Base-by-base conservation (phyloP, 768 basidiomycete genomes). In the Dentipellis fragilis region DNA sequence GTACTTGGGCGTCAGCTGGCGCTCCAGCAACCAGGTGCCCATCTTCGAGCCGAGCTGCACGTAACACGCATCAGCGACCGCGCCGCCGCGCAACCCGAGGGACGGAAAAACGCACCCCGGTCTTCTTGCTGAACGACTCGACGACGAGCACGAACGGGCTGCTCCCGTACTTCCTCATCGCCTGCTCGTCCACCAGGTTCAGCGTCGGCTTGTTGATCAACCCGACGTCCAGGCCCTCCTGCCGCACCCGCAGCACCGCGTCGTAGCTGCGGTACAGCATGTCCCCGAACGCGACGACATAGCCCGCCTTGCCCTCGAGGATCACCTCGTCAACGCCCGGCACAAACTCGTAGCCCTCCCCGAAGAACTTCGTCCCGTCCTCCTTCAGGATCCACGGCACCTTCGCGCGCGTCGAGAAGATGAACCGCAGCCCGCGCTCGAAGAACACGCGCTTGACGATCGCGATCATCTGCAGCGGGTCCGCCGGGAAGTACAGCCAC, bases 381-480 rank as follows among this genome's bases (percentile, higher is more conserved):
- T 83, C 83, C 64, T 85, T 80, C 58, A 92, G 80, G 66, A 93
- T 85, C 72, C 81, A 91, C 23, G 91, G 91, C 3, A 93, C 87
- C 70, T 93, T 93, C 35, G 91, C 81, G 42, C 91, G 87, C 4
- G 91, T 93, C 5, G 89, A 92, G 72, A 93, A 93, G 63, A 93
- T 72, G 69, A 93, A 93, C 56, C 91, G 85, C 11, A 93, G 45
- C 19, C 91, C 90, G 42, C 79, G 80, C 57, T 90, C 79, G 70
- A 91, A 92, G 76, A 93, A 91, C 29, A 92, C 87, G 17, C 76
- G 76, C 60, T 85, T 71, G 63, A 93, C 75, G 64, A 91, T 71
- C 35, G 87, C 86, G 49, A 77, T 66, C 89, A 93, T 93, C 67
- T 93, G 89, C 39, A 79, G 68, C 4, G 85, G 71, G 63, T 93